These are phyloP conservation scores for Penicillium chermesinum DNA, from an alignment of 495 filamentous ascomycete species.

Conservation along the genomic window DNA sequence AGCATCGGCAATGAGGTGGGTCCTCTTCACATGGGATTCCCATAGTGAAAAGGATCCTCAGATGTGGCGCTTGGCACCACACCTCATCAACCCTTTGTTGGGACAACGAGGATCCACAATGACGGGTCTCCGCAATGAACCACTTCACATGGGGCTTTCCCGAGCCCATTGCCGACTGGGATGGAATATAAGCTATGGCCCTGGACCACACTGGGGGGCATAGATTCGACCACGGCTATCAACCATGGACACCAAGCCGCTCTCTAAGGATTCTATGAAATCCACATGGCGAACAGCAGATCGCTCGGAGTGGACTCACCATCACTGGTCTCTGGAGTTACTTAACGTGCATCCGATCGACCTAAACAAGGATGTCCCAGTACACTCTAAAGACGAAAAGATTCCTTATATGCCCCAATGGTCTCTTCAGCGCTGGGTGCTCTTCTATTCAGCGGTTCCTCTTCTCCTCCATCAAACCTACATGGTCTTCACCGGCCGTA, in stretches of 20 bases:
- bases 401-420: constrained; percentile 35
- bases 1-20: neutral
- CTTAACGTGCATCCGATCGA: constrained; percentile 33
- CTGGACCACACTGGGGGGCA: neutral
- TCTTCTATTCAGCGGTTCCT: constrained; percentile 35
- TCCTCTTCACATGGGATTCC: neutral
- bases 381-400: constrained; percentile 34
- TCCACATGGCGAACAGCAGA: constrained; percentile 37
- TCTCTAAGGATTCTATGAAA: constrained; percentile 41
- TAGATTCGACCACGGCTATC: neutral
- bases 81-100: neutral
- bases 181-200: constrained; percentile 16
- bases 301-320: constrained; percentile 30
- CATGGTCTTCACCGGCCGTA: constrained; percentile 24
- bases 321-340: constrained; percentile 31
- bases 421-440: constrained; percentile 34
- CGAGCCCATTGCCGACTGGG: neutral
- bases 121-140: constrained; percentile 7
- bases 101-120: constrained; percentile 13
- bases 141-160: constrained; percentile 14
- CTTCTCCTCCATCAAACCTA: constrained; percentile 34
- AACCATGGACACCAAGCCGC: constrained; percentile 23
- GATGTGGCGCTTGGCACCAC: neutral
- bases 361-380: constrained; percentile 30
- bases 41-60: too few species aligned